Base-by-base conservation (phyloP, 164 flowering plant species). In the Stephania yunnanensis region DNA sequence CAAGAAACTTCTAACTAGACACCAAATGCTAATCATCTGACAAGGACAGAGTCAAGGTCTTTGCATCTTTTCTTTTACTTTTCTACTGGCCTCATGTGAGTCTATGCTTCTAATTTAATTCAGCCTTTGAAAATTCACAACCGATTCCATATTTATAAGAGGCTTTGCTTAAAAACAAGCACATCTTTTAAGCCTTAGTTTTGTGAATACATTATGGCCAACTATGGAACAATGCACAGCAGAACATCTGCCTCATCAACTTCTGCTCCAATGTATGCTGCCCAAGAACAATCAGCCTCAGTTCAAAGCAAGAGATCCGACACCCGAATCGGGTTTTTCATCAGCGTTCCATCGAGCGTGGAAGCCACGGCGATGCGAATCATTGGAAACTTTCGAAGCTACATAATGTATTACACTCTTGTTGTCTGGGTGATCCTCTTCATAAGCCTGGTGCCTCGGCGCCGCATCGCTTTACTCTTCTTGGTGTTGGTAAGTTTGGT, bases 371-470 rank as follows among this genome's bases (percentile, higher is more conserved):
- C 70, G 2, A 70, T 68, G 15, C 73, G 77, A 12, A 75, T 81
- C 72, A 78, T 73, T 71, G 64, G n/a, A 64, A 78, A 81, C 79
- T 55, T 75, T 22, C 45, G 22, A 13, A 45, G 22, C 46, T 73
- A 63, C 25, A 61, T 74, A 15, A 15, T 73, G 1, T 73, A 63
- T 36, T 81, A 81, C 66, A 12, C 71, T 7, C 44, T 64, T 6
- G 64, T 81, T 12, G 12, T 81, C 5, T 78, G 80, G 80, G 42
- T 70, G 30, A 55, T 72, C 19, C 81, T 81, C 45, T 78, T 72
- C 73, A 71, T 81, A 55, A 75, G 74, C 75, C 75, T 75, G 2
- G 44, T 81, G 4, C 81, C 81, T 0, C 36, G 45, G 61, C 78
- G 79, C 13, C 42, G 58, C 52, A 50, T 64, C 10, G 75, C 81